These are phyloP conservation scores for Cyclotella distinguenda DNA, from an alignment of 108 stramenopile species.

Conservation along the genomic window DNA sequence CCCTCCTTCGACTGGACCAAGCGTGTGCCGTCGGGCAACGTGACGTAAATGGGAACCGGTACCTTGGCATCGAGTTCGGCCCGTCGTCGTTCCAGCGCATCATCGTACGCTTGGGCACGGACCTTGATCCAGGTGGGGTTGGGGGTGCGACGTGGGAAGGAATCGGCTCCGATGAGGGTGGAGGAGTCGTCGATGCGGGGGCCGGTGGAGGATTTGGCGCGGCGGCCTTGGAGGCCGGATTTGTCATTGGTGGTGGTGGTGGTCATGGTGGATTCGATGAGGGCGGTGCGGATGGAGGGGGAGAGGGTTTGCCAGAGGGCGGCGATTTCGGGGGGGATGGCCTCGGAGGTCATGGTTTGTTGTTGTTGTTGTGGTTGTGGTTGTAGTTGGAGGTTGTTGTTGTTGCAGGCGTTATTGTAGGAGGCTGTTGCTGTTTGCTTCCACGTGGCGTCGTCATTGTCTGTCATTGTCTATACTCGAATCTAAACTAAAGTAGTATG, in stretches of 20 bases:
- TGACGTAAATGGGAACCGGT: slow-evolving; percentile 84
- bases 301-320: slow-evolving; percentile 37
- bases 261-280: slow-evolving; percentile 33
- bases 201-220: slow-evolving; percentile 75
- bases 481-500: no score
- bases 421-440: not conserved
- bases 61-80: slow-evolving; percentile 65
- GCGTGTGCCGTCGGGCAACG: slow-evolving; percentile 94
- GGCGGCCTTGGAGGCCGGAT: slow-evolving; percentile 67
- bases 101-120: slow-evolving; percentile 61
- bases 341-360: slow-evolving; percentile 35
- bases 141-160: slow-evolving; percentile 56
- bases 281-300: slow-evolving; percentile 38
- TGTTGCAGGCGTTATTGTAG: not conserved
- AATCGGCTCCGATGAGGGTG: slow-evolving; percentile 73
- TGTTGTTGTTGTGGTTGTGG: not conserved
- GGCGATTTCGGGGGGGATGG: slow-evolving; percentile 24
- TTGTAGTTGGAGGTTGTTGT: not conserved
- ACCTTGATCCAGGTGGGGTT: slow-evolving; percentile 74
- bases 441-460: no score
- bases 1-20: slow-evolving; percentile 60
- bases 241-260: slow-evolving; percentile 1
- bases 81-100: slow-evolving; percentile 56
- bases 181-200: slow-evolving; percentile 73
- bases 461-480: no score